These are phyloP conservation scores for Penicillium steckii DNA, from an alignment of 495 filamentous ascomycete genomes.

Conservation along the genomic window DNA sequence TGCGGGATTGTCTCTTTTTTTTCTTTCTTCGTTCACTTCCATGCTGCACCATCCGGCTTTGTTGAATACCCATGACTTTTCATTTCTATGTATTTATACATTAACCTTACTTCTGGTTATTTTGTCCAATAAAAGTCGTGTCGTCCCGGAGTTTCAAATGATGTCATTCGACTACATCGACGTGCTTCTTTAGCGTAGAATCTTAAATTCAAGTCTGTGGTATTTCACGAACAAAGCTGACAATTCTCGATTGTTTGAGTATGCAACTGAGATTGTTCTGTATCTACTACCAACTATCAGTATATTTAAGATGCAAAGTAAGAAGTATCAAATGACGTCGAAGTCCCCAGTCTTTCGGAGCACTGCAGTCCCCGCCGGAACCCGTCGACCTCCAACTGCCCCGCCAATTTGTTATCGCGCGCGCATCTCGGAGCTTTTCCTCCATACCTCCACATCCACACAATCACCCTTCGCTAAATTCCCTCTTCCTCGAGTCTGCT, in stretches of 20 bases:
- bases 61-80: neutral
- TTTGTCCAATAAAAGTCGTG: slow-evolving; percentile 6
- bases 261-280: too few species aligned
- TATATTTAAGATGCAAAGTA: neutral
- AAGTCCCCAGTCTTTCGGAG: slow-evolving; percentile 16
- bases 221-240: too few species aligned
- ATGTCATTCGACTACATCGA: slow-evolving; percentile 3
- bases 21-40: neutral
- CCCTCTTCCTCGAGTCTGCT: neutral
- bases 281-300: too few species aligned
- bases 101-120: slow-evolving; percentile 3
- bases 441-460: neutral
- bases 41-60: neutral
- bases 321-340: neutral
- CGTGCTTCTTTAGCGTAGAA: neutral
- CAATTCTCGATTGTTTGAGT: too few species aligned
- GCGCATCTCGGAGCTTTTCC: neutral
- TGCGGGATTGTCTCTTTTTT: neutral
- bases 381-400: slow-evolving; percentile 17
- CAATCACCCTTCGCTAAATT: neutral
- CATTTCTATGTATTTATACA: slow-evolving; percentile 4
- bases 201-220: neutral
- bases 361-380: slow-evolving; percentile 31
- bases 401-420: slow-evolving; percentile 24
- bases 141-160: slow-evolving; percentile 1